Base-by-base conservation (phyloP, 257 asterid species). In the Nicotiana noctiflora region DNA sequence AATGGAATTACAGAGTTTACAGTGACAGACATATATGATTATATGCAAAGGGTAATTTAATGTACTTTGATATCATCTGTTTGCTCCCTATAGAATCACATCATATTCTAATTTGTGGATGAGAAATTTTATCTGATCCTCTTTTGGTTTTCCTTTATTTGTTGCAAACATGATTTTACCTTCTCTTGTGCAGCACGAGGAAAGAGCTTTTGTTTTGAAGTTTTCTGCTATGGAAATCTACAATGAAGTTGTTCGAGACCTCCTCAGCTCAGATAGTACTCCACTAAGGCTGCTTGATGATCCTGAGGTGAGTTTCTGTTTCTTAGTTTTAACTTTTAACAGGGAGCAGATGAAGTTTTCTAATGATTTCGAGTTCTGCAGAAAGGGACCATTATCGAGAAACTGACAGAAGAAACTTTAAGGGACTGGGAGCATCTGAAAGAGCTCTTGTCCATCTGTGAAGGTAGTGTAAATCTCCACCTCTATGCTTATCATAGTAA, bases 161-260 rank as follows among this genome's bases (percentile, higher is more conserved):
- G 37, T 49, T 46, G 51, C 62, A 31, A 17, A 76, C 57, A 49
- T 61, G n/a, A 75, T 66, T 11, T 76, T 46, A 57, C 4, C 55
- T 72, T 65, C 75, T 80, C 63, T 79, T 56, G 25, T 77, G 52
- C 86, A 96, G 99, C 99, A 96, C 53, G 96, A 91, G 85, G 98
- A 96, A 83, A 90, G 99, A 82, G 98, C 97, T 75, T 96, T 94
- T 82, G 97, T 85, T 79, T 79, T 96, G 74, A 96, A 96, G 89
- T 96, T 96, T 87, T 90, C 98, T 84, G 99, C 99, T 32, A 89
- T 94, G 89, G 99, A 96, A 90, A 94, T 96, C 46, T 96, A 96
- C 67, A 96, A 96, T 82, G 99, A 96, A 91, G 98, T 93, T 85
- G 97, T 94, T 27, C 91, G 97, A 83, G 99, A 96, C 90, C 97